Conservation (phyloP, 768 basidiomycete genomes). For the Boletus reticuloceps region DNA sequence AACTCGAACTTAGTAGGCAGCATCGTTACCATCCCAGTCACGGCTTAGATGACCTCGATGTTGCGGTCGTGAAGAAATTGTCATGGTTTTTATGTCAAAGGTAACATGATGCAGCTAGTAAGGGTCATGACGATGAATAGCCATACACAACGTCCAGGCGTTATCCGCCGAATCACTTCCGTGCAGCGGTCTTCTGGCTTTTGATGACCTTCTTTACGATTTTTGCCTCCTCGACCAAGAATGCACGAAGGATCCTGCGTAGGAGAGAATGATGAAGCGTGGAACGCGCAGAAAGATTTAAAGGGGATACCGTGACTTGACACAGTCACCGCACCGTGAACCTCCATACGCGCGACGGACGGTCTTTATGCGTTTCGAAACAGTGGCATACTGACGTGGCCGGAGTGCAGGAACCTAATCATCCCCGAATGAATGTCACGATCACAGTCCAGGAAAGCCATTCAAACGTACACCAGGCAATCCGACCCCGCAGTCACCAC, state of each 20-base stretch:
- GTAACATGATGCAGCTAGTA: no score
- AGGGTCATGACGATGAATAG: not conserved
- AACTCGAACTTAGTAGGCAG: no score
- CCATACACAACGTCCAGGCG: slow-evolving; percentile 5
- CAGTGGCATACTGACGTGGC: slow-evolving; percentile 91
- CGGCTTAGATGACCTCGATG: no score
- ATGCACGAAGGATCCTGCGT: slow-evolving; percentile 90
- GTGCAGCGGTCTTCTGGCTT: slow-evolving; percentile 49
- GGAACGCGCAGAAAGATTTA: not conserved
- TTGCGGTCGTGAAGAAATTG: no score
- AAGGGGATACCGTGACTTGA: slow-evolving; percentile 77
- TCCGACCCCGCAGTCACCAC: slow-evolving; percentile 95
- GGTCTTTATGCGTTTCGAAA: slow-evolving; percentile 97
- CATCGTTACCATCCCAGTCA: no score
- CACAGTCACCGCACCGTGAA: slow-evolving; percentile 94
- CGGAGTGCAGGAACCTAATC: slow-evolving; percentile 89
- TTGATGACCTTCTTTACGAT: slow-evolving; percentile 99
- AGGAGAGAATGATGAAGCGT: not conserved
- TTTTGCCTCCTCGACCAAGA: slow-evolving; percentile 99
- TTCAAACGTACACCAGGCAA: slow-evolving; percentile 83
- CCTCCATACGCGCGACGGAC: slow-evolving; percentile 97
- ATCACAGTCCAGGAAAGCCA: not conserved
- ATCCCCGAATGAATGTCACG: not conserved
- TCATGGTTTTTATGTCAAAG: no score
- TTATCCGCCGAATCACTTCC: slow-evolving; percentile 20